phyloP scores from a whole-genome alignment of 2,329 filamentous ascomycete genomes.

The Triangularia setosa region DNA sequence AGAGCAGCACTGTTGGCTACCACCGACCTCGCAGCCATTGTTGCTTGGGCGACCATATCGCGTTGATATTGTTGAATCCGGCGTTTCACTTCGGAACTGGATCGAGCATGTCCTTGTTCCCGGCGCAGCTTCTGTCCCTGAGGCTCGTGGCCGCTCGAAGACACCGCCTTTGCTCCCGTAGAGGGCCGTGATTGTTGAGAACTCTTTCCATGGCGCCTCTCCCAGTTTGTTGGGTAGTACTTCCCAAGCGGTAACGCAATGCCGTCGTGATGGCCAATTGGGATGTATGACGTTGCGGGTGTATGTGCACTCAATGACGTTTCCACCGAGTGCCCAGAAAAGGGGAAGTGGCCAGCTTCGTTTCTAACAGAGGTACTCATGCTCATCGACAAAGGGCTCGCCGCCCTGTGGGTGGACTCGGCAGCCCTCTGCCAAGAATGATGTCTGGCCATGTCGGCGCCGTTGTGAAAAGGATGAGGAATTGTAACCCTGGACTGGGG shows the following conservation, averaged over 20 bases:
- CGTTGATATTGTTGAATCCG: constrained; percentile 56
- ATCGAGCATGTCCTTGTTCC: constrained; percentile 33
- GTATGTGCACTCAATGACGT: neutral
- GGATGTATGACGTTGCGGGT: constrained; percentile 41
- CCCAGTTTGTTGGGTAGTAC: constrained; percentile 62
- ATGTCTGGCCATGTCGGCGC: constrained; percentile 37
- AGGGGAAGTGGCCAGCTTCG: neutral
- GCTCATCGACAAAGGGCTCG: neutral
- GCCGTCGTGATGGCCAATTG: constrained; percentile 39
- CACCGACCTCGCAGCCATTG: constrained; percentile 37
- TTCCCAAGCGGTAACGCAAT: constrained; percentile 54
- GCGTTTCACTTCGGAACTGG: constrained; percentile 46
- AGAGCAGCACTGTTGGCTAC: constrained; percentile 14
- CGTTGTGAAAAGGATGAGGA: constrained; percentile 50
- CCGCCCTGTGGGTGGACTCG: constrained; percentile 24
- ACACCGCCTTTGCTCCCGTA: constrained; percentile 25
- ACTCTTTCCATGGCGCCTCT: constrained; percentile 33
- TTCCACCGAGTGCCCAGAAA: neutral
- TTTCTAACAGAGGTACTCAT: neutral
- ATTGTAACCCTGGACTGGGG: constrained; percentile 43
- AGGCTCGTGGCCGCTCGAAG: constrained; percentile 30
- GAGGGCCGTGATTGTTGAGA: constrained; percentile 4
- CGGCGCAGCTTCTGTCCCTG: constrained; percentile 29
- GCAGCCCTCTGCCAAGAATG: constrained; percentile 34
- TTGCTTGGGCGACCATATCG: constrained; percentile 58